phyloP scores from a whole-genome alignment of 371 early-diverging fungal species.

The Apophysomyces elegans region DNA sequence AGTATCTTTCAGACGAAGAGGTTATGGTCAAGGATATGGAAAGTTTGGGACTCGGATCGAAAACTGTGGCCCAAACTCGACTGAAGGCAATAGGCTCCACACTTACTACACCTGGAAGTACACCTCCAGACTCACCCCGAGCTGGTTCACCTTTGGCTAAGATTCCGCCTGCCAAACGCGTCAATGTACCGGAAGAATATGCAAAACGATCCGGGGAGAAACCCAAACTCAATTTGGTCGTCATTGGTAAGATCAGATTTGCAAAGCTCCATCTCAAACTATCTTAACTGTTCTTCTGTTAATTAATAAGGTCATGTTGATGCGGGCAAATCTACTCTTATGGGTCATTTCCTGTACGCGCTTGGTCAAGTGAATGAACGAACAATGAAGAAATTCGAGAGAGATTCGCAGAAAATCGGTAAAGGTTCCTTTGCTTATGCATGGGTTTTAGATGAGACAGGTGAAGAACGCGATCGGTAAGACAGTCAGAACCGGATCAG shows the following conservation, averaged over 20 bases:
- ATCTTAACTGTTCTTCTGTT: too few species aligned
- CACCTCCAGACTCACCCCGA: constrained; percentile 26
- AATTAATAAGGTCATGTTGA: constrained; percentile 93
- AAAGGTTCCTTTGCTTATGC: constrained; percentile 94
- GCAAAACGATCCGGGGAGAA: constrained; percentile 72
- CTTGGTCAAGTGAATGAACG: constrained; percentile 91
- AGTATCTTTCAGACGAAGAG: constrained; percentile 50
- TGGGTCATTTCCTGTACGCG: constrained; percentile 94
- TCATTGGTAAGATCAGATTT: constrained; percentile 64
- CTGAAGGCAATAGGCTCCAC: constrained; percentile 14
- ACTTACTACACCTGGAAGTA: constrained; percentile 15
- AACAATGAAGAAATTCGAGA: constrained; percentile 89
- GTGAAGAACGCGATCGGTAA: constrained; percentile 85
- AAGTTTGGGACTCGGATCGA: constrained; percentile 50
- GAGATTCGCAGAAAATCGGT: constrained; percentile 91
- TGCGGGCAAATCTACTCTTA: constrained; percentile 98
- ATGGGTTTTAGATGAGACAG: constrained; percentile 96
- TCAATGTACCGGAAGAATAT: constrained; percentile 79
- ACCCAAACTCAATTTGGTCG: constrained; percentile 79
- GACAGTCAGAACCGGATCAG: neutral
- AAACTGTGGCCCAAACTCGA: constrained; percentile 10
- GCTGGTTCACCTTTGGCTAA: constrained; percentile 42
- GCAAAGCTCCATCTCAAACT: too few species aligned
- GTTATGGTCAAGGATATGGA: constrained; percentile 55
- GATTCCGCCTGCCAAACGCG: constrained; percentile 53